These are phyloP conservation scores for Bimuria novae-zelandiae DNA, from an alignment of 2,329 filamentous ascomycete species.

Conservation along the genomic window DNA sequence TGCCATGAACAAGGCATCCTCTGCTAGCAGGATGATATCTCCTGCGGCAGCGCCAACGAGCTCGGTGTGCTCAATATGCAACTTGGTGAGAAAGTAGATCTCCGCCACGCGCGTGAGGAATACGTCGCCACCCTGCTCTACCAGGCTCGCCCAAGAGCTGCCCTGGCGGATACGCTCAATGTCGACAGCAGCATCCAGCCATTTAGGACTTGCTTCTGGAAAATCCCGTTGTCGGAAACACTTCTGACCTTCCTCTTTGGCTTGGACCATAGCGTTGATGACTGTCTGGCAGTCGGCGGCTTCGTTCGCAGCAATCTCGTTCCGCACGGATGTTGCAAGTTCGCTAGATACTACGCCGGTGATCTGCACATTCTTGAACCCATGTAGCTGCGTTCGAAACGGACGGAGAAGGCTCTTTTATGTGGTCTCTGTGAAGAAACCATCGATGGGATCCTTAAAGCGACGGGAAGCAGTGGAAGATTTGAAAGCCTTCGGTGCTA, in stretches of 20 bases:
- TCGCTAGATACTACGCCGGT: conserved; percentile 7
- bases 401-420: conserved; percentile 22
- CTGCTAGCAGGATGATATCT: background rate
- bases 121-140: background rate
- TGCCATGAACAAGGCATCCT: background rate
- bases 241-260: background rate
- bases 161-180: background rate
- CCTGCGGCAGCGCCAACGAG: background rate
- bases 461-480: conserved; percentile 2
- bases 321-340: background rate
- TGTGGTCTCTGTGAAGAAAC: conserved; percentile 23
- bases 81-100: background rate
- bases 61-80: background rate
- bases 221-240: background rate
- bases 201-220: background rate
- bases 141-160: background rate
- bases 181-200: background rate
- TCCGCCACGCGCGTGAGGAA: background rate
- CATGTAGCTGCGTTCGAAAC: conserved; percentile 17
- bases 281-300: background rate
- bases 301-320: background rate
- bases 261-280: background rate
- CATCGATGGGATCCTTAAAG: conserved; percentile 6
- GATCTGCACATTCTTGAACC: conserved; percentile 15
- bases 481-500: conserved; percentile 8